Evolutionary conservation across 345 rosid genomes (phyloP), one percentile per base, ranked within the genome.

Genomic region (Acer negundo): DNA sequence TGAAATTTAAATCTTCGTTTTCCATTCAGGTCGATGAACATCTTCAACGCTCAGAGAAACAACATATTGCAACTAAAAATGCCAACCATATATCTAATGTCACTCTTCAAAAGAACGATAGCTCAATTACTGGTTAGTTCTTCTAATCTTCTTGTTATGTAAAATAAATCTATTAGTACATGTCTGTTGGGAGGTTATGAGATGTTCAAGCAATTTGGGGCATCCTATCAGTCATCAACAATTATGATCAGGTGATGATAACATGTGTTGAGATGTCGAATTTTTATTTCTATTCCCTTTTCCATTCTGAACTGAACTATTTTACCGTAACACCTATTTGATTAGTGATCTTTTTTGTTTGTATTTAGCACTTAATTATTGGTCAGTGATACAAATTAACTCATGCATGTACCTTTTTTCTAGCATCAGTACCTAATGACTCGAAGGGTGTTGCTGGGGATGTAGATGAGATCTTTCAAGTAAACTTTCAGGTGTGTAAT

Each of bases 391-490:
- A 62, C 20, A 23, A 24, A 24, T 28, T 76, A 24, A 78, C 24
- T n/a, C 38, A 16, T 79, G 11, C 65, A 49, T 75, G 65, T 73
- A 74, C 22, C 11, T 61, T 81, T 62, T 47, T 88, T 70, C 79
- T 85, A 88, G 90, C 75, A 73, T 51, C 80, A 56, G 69, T 63
- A 79, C 73, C 84, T 56, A 79, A 83, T 59, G 84, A 56, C 26
- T 78, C 80, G 28, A 78, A 74, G 56, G 66, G 80, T 73, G 13
- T 67, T 20, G 76, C n/a, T 49, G 91, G 77, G 78, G 97, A 88
- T 78, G 59, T 65, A 62, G 89, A 86, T n/a, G 90, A 87, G 6
- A 82, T 89, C 75, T 80, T 86, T 83, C 85, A 82, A 9, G 83
- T 62, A 38, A 80, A 82, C 75, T 84, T 88, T 81, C 73, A 67